Evolutionary conservation across 192 early-diverging fungal genomes (phyloP).

Genomic region (Chytriomyces sp.): DNA sequence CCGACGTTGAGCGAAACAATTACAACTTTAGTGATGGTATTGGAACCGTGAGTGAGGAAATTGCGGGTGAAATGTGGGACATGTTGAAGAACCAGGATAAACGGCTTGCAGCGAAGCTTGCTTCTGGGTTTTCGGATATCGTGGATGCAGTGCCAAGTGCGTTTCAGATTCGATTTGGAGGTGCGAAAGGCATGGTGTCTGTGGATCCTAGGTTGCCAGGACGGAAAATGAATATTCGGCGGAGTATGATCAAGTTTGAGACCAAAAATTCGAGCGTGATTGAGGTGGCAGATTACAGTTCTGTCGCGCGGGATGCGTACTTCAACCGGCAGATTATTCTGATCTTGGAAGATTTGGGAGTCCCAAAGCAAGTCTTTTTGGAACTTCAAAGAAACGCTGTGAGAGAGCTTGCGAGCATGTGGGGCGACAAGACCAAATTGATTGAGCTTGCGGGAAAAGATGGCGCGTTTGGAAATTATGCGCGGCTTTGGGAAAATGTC

Average conservation of each 20-base stretch:
- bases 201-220: slow-evolving; percentile 40
- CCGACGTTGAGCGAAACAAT: slow-evolving; percentile 63
- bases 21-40: slow-evolving; percentile 78
- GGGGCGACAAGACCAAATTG: slow-evolving; percentile 10
- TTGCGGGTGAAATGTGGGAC: slow-evolving; percentile 48
- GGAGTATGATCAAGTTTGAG: slow-evolving; percentile 66
- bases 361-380: slow-evolving; percentile 62
- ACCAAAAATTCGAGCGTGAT: slow-evolving; percentile 48
- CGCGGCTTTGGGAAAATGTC: slow-evolving; percentile 27
- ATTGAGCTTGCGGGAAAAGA: slow-evolving; percentile 18
- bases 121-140: neutral
- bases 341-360: slow-evolving; percentile 60
- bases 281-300: slow-evolving; percentile 65
- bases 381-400: slow-evolving; percentile 43
- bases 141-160: slow-evolving; percentile 53
- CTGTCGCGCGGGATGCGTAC: slow-evolving; percentile 49
- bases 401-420: slow-evolving; percentile 27
- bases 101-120: neutral
- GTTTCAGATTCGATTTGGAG: slow-evolving; percentile 74
- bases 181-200: slow-evolving; percentile 55
- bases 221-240: slow-evolving; percentile 55
- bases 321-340: slow-evolving; percentile 73
- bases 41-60: slow-evolving; percentile 60
- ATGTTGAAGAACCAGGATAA: slow-evolving; percentile 31
- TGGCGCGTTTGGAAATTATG: slow-evolving; percentile 32